Evolutionary conservation across 768 basidiomycete genomes (phyloP), one percentile per base, ranked within the genome.

Genomic region (Mycena maculata): DNA sequence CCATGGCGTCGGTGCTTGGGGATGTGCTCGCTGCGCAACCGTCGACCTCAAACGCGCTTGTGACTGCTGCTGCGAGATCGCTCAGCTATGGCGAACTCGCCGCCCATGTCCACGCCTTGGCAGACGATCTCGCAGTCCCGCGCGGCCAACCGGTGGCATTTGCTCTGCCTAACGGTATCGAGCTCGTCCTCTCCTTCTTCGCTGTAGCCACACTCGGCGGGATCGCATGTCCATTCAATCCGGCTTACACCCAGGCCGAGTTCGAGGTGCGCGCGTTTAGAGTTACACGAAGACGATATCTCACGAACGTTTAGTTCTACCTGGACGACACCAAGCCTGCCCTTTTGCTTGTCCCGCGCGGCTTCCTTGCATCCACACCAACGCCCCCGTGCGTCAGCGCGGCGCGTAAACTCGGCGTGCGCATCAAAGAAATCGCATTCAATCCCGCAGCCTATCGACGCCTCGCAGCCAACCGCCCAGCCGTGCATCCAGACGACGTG

Each of bases 31-130:
- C 6, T 11, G 15, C 39, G 20, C 63, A 57, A 11, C 54, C 63
- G 2, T 2, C 44, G 23, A 28, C 22, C 38, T 28, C 55, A 25
- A 54, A 54, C 4, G 63, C 54, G 18, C 44, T 64, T 25, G 25
- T 64, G 12, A 50, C 42, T 45, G 54, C 63, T 11, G 49, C 54
- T 11, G 25, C 28, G 7, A 20, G 13, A 2, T 48, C 54, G 5
- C 55, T 64, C 63, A 64, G 20, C 45, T 64, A 64, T 47, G 63
- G 63, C 25, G 6, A 64, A 36, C 44, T 64, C 8, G 45, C 47
- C 15, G n/a, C 45, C 28, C 38, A 50, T n/a, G 55, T 57, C 36
- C 20, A 57, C 12, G 45, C 54, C 27, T 22, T 64, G 20, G 47
- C 63, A 28, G 23, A 56, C 12, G 54, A 48, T 8, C 63, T 64